Evolutionary conservation across 345 rosid genomes (phyloP), one percentile per base, ranked within the genome.

Genomic region (Citrus sinensis): DNA sequence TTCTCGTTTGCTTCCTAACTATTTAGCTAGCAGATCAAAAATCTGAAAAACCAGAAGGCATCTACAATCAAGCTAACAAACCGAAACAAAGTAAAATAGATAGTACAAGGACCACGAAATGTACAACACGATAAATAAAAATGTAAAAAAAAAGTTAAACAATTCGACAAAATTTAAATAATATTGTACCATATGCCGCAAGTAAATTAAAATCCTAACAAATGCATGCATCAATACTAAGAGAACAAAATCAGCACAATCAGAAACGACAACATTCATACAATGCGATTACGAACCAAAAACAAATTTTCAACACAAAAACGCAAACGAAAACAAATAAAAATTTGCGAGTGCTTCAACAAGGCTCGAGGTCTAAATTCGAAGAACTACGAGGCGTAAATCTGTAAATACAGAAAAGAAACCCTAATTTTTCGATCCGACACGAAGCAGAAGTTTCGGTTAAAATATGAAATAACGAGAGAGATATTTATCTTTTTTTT

Each of bases 1-100:
- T 58, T 3, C 76, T 46, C 13, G 49, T 30, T 22, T n/a, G 11
- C 51, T 30, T 24, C 37, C 17, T 25, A 56, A 34, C 54, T 34
- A 35, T 58, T 35, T 17, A 37, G 59, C n/a, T 3, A 35, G 9
- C 49, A 30, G 78, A 75, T 75, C 63, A 65, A 63, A 39, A 75
- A 27, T 64, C 70, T 46, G 42, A 75, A 49, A 63, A 64, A 54
- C 30, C 49, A 65, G 9, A 75, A 75, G 65, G 71, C 61, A 64
- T 49, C 62, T n/a, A 17, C 7, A 61, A 61, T 58, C 66, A 74
- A 40, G 6, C 35, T 61, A 27, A 74, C 17, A 49, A 62, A 54
- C 4, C 29, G 27, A 35, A 32, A 49, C 63, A 13, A 60, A 16
- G 51, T 46, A 13, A 49, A 64, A 13, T 6, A 6, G 24, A 6